Evolutionary conservation across 768 basidiomycete species (phyloP), one percentile per base, ranked within the genome.

Genomic region (Calvatia gigantea): DNA sequence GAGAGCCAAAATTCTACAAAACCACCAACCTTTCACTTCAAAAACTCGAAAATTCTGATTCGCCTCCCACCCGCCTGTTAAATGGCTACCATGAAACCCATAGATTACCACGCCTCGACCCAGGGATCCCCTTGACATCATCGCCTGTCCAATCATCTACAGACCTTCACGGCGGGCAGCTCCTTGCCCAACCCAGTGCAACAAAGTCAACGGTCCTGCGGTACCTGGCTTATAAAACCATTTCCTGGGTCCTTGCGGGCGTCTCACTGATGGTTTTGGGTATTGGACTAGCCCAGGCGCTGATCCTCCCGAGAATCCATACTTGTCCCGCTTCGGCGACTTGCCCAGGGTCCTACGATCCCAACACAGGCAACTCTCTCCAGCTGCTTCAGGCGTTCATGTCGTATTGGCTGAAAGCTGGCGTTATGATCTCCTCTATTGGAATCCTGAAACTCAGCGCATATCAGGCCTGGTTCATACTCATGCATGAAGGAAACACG

Each of bases 401-500:
- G 56, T 23, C 42, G 2, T 62, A 62, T 46, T 62, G 59, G 61
- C 44, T 62, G n/a, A 56, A 58, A 17, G 45, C 47, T 7, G 61
- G 61, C 21, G 39, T 58, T 7, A 33, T 58, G 27, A 47, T 62
- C 5, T 42, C 59, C 5, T 46, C 51, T 2, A 29, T 60, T 19
- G 59, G 61, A 6, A 47, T 58, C 23, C 43, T 58, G 3, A 57
- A 56, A 38, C 59, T 62, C 3, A 54, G 47, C 38, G 59, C 59
- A 7, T 62, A 59, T 33, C 61, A 62, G 45, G 56, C 61, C 1
- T 62, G 59, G 59, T 60, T 56, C 41, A 55, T 58, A 25, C 56
- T 60, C 39, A 60, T 60, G 59, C 50, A 56, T 19, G 28, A 55
- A 6, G 61, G 61, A 1, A 62, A 62, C 32, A 62, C 61, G n/a